Evolutionary conservation across 306 rosid species (phyloP).

Genomic region (Mucuna pruriens): DNA sequence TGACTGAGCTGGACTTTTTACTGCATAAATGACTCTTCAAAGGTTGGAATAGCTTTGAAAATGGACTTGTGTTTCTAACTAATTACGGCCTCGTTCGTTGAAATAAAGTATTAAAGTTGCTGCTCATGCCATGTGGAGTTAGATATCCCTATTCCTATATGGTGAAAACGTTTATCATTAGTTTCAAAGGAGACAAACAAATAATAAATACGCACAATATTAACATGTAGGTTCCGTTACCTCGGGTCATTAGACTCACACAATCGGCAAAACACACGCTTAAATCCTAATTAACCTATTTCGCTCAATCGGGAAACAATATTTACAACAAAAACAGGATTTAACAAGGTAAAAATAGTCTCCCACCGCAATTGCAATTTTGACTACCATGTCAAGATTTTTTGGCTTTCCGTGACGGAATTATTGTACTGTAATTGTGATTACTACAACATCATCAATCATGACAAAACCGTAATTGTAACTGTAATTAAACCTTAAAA

Average conservation of each 20-base stretch:
- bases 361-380: too few species aligned
- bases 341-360: too few species aligned
- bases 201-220: neutral
- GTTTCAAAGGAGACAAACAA: neutral
- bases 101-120: neutral
- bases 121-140: constrained; percentile 14
- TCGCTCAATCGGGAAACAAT: neutral
- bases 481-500: too few species aligned
- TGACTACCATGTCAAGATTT: too few species aligned
- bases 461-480: too few species aligned
- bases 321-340: neutral
- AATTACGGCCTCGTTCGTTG: neutral
- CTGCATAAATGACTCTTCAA: constrained; percentile 28
- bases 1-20: neutral
- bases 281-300: neutral
- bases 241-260: neutral
- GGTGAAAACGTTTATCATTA: neutral
- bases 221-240: neutral
- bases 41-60: neutral
- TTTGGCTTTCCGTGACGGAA: too few species aligned
- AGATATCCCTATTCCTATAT: neutral
- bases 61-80: neutral
- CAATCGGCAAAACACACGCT: neutral
- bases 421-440: too few species aligned
- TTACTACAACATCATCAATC: too few species aligned